Base-by-base conservation (phyloP, 768 basidiomycete species). In the Leucogyrophana mollusca region DNA sequence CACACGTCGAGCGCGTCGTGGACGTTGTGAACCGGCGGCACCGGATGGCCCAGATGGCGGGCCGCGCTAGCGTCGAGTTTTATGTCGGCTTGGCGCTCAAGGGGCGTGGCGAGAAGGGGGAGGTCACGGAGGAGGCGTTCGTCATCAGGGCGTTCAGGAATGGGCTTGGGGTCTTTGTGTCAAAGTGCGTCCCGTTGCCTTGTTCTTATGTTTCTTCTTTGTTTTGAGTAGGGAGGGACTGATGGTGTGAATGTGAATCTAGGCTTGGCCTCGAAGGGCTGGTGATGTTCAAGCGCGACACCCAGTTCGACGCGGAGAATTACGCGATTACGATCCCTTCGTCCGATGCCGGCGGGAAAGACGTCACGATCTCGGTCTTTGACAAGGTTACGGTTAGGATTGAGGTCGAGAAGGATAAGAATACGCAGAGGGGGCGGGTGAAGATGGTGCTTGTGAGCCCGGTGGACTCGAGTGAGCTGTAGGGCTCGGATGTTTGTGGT, bases 1-100 rank as follows among this genome's bases (percentile, higher is more conserved):
- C 79, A 11, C 84, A 92, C 56, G 90, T 98, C 3, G 96, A 98
- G 61, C 82, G 85, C 16, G 78, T 89, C 6, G 67, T 98, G 52
- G 85, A 85, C 46, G 83, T 88, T 18, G 87, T 98, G 42, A 99
- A 98, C 58, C 79, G 85, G 34, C 78, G 94, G 14, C 95, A 99
- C 63, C 79, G 95, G 21, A 88, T 95, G 81, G 96, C 96, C 0
- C 96, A 99, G 60, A 95, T 94, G 89, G 96, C 96, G 0, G 85
- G 94, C 3, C 77, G 96, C 11, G 96, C 96, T 0, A 95, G 92
- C 61, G 87, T 97, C 24, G 95, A 99, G 67, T 99, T 98, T 55
- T 98, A 96, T 57, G 94, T 97, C 21, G 94, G 95, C 0, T 70
- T 99, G 13, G 93, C 94, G 4, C 68, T 98, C 51, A 92, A 91